Conservation (phyloP, 345 rosid species). For the Euphorbia peplus region DNA sequence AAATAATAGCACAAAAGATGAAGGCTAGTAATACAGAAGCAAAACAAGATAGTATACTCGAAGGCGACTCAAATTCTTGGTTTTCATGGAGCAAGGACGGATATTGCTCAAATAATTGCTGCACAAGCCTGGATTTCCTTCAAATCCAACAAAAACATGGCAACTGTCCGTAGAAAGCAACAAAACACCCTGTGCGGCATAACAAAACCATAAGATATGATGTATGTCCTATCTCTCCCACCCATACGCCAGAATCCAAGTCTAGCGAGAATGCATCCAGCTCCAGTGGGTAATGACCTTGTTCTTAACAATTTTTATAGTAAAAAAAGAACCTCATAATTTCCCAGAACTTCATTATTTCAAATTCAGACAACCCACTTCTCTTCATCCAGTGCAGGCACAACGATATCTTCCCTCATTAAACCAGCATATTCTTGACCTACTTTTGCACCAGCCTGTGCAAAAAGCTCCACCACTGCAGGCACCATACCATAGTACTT, state of each 20-base stretch:
- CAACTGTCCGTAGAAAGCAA: background rate
- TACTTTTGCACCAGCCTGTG: slow-evolving; percentile 45
- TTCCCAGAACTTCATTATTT: background rate
- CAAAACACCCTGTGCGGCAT: background rate
- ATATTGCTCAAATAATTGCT: slow-evolving; percentile 39
- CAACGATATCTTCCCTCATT: slow-evolving; percentile 39
- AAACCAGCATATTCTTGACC: slow-evolving; percentile 27
- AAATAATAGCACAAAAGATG: slow-evolving; percentile 31
- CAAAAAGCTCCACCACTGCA: slow-evolving; percentile 46
- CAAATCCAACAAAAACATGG: slow-evolving; percentile 29
- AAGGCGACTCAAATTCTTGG: slow-evolving; percentile 24
- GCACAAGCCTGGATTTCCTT: slow-evolving; percentile 66
- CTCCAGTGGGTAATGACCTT: background rate
- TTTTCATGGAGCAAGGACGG: slow-evolving; percentile 40
- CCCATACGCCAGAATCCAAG: background rate
- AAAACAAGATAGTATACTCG: slow-evolving; percentile 38
- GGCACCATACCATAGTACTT: slow-evolving; percentile 51
- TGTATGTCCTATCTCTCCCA: background rate
- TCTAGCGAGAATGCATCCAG: background rate
- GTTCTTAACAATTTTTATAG: too few species aligned
- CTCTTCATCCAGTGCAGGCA: slow-evolving; percentile 39
- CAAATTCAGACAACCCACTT: slow-evolving; percentile 3
- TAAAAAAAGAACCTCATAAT: too few species aligned
- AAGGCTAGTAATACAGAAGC: slow-evolving; percentile 37
- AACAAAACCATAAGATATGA: too few species aligned